phyloP scores from a whole-genome alignment of 2,329 filamentous ascomycete genomes.

The Verticillium klebahnii region DNA sequence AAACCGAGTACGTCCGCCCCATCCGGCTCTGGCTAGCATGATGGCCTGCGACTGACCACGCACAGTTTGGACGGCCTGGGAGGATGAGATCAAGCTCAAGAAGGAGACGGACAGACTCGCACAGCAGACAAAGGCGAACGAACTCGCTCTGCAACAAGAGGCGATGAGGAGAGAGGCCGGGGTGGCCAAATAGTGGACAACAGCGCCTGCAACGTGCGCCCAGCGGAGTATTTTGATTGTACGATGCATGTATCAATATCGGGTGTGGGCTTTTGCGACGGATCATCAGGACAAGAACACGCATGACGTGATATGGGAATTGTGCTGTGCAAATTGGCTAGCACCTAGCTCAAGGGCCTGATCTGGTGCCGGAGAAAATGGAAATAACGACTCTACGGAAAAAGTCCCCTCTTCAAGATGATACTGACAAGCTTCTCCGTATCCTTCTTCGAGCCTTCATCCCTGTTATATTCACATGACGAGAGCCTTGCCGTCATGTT shows the following conservation, averaged over 20 bases:
- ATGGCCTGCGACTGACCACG: background rate
- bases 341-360: no score
- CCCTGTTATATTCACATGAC: no score
- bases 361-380: background rate
- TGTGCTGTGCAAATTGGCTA: background rate
- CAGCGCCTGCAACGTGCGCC: background rate
- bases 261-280: background rate
- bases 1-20: conserved; percentile 68
- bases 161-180: conserved; percentile 46
- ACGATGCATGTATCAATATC: background rate
- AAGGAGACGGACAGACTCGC: conserved; percentile 30
- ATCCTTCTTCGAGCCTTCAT: no score
- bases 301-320: background rate
- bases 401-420: no score
- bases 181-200: background rate
- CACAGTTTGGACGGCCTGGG: conserved; percentile 47
- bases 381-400: background rate
- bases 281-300: background rate
- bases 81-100: conserved; percentile 40
- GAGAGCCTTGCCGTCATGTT: no score
- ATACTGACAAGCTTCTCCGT: no score
- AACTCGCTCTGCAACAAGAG: conserved; percentile 38
- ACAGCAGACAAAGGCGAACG: conserved; percentile 30
- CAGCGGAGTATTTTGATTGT: background rate
- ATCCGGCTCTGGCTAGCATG: background rate